A percentile compares a stretch with the other conserved stretches of the same genome.
phyloP scores from a whole-genome alignment of 768 basidiomycete species.

The Filobasidium floriforme region DNA sequence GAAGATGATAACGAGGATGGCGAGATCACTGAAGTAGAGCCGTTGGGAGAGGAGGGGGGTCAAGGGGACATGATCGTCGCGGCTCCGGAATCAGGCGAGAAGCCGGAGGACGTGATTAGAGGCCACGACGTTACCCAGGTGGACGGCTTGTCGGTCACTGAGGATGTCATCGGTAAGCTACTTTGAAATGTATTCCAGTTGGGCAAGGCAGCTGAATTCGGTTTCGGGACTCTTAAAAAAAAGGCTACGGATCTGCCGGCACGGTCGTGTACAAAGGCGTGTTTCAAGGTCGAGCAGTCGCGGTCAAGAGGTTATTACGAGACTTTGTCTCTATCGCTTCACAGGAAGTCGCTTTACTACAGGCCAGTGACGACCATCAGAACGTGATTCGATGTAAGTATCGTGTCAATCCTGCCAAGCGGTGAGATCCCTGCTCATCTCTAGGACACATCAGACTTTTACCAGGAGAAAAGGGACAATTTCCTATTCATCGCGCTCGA shows the following conservation, averaged over 20 bases:
- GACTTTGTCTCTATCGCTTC: constrained; percentile 92
- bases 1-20: constrained; percentile 43
- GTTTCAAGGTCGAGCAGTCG: constrained; percentile 92
- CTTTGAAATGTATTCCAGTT: too few relatives aligned
- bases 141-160: constrained; percentile 42
- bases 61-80: constrained; percentile 27
- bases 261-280: constrained; percentile 92
- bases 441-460: constrained; percentile 55
- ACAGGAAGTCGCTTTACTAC: constrained; percentile 86
- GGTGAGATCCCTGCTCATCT: background rate
- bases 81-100: constrained; percentile 12
- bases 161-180: constrained; percentile 45
- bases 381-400: constrained; percentile 66
- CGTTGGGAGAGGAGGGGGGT: constrained; percentile 23
- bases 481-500: constrained; percentile 98
- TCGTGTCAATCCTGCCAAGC: background rate
- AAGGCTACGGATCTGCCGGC: constrained; percentile 92
- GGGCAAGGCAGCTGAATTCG: constrained; percentile 5
- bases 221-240: constrained; percentile 54
- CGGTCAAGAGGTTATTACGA: constrained; percentile 90
- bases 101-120: constrained; percentile 28
- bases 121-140: constrained; percentile 51
- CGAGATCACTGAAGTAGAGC: constrained; percentile 29
- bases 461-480: constrained; percentile 84
- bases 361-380: constrained; percentile 95